A percentile compares a stretch with the other conserved stretches of the same genome.
Evolutionary conservation across 2,329 filamentous ascomycete species (phyloP).

Genomic region (Monosporascus sp.): DNA sequence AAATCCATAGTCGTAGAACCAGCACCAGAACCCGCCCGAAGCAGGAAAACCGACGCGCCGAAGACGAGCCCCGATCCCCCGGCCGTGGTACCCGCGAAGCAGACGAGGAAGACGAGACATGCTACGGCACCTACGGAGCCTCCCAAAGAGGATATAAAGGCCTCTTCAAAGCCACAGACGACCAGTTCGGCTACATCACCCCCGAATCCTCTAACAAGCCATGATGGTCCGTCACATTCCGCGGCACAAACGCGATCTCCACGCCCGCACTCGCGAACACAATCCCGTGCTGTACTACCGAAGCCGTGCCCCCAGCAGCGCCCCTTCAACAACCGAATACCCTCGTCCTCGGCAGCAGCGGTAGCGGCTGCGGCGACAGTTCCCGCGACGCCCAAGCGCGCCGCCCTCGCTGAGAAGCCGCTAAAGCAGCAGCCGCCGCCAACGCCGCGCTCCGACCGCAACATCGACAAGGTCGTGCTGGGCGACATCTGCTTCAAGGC

Average conservation of each 20-base stretch:
- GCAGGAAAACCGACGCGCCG: slow-evolving; percentile 11
- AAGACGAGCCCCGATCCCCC: slow-evolving; percentile 5
- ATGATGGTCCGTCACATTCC: neutral
- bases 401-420: slow-evolving; percentile 6
- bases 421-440: slow-evolving; percentile 16
- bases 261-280: neutral
- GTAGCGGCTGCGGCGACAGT: slow-evolving; percentile 2
- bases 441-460: slow-evolving; percentile 54
- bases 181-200: neutral
- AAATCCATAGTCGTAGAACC: slow-evolving; percentile 1
- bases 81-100: slow-evolving; percentile 1
- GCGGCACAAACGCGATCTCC: neutral
- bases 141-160: slow-evolving; percentile 11
- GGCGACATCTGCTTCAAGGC: slow-evolving; percentile 79
- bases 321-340: neutral
- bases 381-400: slow-evolving; percentile 25
- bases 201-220: neutral
- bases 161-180: slow-evolving; percentile 1
- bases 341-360: neutral
- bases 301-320: neutral
- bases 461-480: slow-evolving; percentile 81
- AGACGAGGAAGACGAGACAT: slow-evolving; percentile 11
- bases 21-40: slow-evolving; percentile 1
- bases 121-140: neutral
- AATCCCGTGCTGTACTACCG: slow-evolving; percentile 2